Percentiles rank a stretch among this genome's conserved stretches.
Evolutionary conservation across 169 alveolate species (phyloP).

Genomic region (Plasmodium falciparum): DNA sequence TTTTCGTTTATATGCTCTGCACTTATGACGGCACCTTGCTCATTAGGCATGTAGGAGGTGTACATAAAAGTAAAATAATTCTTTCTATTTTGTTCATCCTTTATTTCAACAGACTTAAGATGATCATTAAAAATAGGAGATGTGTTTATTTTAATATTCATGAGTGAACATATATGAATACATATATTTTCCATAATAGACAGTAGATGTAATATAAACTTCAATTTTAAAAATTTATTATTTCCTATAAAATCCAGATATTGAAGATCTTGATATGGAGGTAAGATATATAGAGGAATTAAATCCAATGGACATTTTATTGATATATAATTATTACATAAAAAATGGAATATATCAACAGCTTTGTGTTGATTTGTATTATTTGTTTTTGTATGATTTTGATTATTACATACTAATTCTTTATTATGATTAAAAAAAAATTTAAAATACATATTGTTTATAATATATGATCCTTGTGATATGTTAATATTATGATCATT

Average conservation of each 20-base stretch:
- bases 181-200: conserved; percentile 50
- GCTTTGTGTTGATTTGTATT: conserved; percentile 14
- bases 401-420: conserved; percentile 18
- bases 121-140: conserved; percentile 28
- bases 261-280: conserved; percentile 18
- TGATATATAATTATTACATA: conserved; percentile 17
- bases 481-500: too few relatives aligned
- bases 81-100: conserved; percentile 11
- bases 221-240: conserved; percentile 41
- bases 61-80: conserved; percentile 38
- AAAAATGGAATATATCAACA: neutral
- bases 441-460: conserved; percentile 12
- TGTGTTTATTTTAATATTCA: conserved; percentile 1
- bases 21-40: too few relatives aligned
- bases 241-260: conserved; percentile 30
- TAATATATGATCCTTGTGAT: conserved; percentile 20
- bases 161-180: conserved; percentile 25
- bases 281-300: conserved; percentile 28
- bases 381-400: neutral
- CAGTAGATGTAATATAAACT: conserved; percentile 39
- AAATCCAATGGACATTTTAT: conserved; percentile 29
- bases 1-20: neutral
- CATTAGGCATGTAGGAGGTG: conserved; percentile 12
- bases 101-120: conserved; percentile 38
- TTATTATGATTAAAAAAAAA: conserved; percentile 21